These are phyloP conservation scores for Phytomonas serpens DNA, from an alignment of 208 protist genomes.

Conservation along the genomic window DNA sequence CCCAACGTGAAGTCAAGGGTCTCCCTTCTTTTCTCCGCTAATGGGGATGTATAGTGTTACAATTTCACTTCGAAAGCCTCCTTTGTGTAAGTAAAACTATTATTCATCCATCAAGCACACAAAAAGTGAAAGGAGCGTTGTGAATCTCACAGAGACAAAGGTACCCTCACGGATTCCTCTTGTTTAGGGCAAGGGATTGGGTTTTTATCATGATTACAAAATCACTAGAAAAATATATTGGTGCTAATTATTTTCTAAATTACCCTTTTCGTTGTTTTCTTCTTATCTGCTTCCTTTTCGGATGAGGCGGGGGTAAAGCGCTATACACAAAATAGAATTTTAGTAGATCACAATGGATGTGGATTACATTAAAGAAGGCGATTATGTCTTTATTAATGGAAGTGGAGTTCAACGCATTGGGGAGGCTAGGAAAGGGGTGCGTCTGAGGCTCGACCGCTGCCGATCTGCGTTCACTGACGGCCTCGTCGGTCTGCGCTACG, in stretches of 20 bases:
- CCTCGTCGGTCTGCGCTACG: conserved; percentile 77
- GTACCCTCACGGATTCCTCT: not conserved
- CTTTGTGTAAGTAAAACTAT: not conserved
- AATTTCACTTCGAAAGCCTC: not conserved
- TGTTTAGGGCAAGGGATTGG: not conserved
- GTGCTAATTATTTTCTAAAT: not conserved
- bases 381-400: conserved; percentile 80
- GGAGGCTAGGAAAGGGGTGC: conserved; percentile 40
- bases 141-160: not conserved
- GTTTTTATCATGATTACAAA: no score
- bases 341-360: conserved; percentile 1
- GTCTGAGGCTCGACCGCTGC: conserved; percentile 57
- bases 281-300: not conserved
- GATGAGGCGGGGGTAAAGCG: conserved; percentile 3
- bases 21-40: not conserved
- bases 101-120: not conserved
- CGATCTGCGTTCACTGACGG: conserved; percentile 46
- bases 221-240: no score
- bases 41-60: not conserved
- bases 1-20: not conserved
- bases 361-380: conserved; percentile 48
- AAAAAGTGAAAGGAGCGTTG: not conserved
- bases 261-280: conserved; percentile 12
- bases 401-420: conserved; percentile 60
- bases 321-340: not conserved